These are phyloP conservation scores for Conticribra weissflogii DNA, from an alignment of 108 stramenopile species.

Conservation along the genomic window DNA sequence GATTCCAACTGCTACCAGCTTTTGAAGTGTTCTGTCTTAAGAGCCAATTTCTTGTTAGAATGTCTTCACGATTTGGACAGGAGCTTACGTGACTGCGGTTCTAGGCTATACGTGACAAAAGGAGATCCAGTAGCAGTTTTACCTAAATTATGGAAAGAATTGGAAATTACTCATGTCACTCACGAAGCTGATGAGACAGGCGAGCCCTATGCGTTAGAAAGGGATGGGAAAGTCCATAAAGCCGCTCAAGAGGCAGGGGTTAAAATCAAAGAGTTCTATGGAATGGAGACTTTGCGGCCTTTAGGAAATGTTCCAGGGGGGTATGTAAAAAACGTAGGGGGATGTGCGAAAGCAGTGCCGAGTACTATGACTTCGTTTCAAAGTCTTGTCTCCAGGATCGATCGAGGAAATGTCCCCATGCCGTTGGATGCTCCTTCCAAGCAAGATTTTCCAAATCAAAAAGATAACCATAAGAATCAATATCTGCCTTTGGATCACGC, in stretches of 20 bases:
- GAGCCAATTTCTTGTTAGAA: conserved; percentile 90
- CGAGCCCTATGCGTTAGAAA: conserved; percentile 63
- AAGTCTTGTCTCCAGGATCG: conserved; percentile 51
- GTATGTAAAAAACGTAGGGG: conserved; percentile 39
- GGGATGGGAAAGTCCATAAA: conserved; percentile 67
- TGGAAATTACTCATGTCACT: conserved; percentile 64
- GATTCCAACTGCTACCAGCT: conserved; percentile 82
- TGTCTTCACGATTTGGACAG: conserved; percentile 78
- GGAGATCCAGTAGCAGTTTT: conserved; percentile 84
- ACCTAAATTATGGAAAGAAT: conserved; percentile 68
- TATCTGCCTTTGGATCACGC: conserved; percentile 52
- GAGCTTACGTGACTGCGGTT: conserved; percentile 60
- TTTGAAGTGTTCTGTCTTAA: conserved; percentile 59
- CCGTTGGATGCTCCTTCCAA: conserved; percentile 30
- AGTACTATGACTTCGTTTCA: conserved; percentile 62
- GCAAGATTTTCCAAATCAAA: conserved; percentile 20
- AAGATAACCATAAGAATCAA: conserved; percentile 14
- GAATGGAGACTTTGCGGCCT: conserved; percentile 53
- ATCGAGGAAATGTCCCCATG: conserved; percentile 38
- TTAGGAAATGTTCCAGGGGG: conserved; percentile 40
- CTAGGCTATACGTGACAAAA: conserved; percentile 67
- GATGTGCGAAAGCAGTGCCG: conserved; percentile 36
- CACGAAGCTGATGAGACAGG: conserved; percentile 73
- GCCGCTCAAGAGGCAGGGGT: conserved; percentile 47
- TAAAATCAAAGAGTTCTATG: conserved; percentile 46